Evolutionary conservation across 148 eudicot genomes (phyloP).

Genomic region (Spergularia bocconei): DNA sequence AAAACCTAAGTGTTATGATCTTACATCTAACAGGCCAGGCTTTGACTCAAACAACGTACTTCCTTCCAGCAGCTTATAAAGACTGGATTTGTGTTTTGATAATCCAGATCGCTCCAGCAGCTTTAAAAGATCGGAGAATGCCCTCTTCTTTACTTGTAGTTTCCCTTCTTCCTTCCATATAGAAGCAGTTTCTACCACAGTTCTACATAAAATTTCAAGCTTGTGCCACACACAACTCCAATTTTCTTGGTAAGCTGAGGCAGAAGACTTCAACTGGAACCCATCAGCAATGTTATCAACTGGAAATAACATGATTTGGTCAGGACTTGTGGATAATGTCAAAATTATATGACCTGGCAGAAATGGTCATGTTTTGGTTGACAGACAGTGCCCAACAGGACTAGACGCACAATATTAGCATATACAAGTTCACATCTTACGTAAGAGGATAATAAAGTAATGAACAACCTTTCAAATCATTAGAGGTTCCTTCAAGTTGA

Average conservation of each 20-base stretch:
- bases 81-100: constrained; percentile 61
- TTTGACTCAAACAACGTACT: constrained; percentile 28
- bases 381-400: neutral
- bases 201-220: constrained; percentile 47
- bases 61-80: constrained; percentile 39
- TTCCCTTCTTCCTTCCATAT: constrained; percentile 77
- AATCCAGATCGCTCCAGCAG: constrained; percentile 67
- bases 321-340: neutral
- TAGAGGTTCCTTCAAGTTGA: constrained; percentile 26
- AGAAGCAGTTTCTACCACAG: constrained; percentile 56
- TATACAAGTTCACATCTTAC: too few relatives aligned
- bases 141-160: constrained; percentile 64
- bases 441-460: neutral
- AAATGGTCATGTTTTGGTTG: neutral
- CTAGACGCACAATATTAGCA: too few relatives aligned
- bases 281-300: constrained; percentile 28
- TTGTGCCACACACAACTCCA: constrained; percentile 48
- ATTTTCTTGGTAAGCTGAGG: constrained; percentile 45
- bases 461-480: constrained; percentile 34
- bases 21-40: constrained; percentile 27
- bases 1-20: neutral
- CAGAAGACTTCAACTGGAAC: constrained; percentile 15
- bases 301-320: constrained; percentile 20
- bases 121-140: constrained; percentile 61
- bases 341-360: neutral